Base-by-base conservation (phyloP, 1,284 basidiomycete genomes). In the Xerocomus nothofagi region DNA sequence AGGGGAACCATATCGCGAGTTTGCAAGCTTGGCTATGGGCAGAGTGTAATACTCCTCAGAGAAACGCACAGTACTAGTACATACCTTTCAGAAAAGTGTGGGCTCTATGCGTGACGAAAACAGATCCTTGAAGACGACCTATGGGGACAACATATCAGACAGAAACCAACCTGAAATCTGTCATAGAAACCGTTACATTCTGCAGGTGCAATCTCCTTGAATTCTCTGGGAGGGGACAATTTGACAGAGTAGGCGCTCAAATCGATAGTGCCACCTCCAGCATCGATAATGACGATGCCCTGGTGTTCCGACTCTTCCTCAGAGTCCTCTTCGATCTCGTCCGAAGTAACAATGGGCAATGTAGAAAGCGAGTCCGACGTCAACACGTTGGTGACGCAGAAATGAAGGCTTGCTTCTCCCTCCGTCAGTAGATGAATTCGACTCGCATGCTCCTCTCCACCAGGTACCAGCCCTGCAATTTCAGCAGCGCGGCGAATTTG, bases 181-280 rank as follows among this genome's bases (percentile, higher is more conserved):
- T 12, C 4, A 7, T 3, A 0, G 5, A 18, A n/a, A 4, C 5
- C 44, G 66, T 56, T 50, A 76, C 75, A 77, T 44, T 71, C 69
- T 1, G 75, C 58, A 5, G 69, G 58, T 1, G 69, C 64, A 9
- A 69, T 63, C 56, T 77, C 75, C 43, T 74, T 70, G 17, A 75
- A 59, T 31, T 58, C 55, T 15, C 21, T 50, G 0, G 60, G 55
- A 29, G 49, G 47, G 55, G 71, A 44, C 48, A 73, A 11, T 41
- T 40, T 53, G 47, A 59, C 61, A 32, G 57, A 66, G 50, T 80
- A 81, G 1, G 77, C 70, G 48, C 77, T 79, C 36, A 82, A 59
- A 49, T 82, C 80, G 20, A 82, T 75, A 51, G 79, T 82, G 2
- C 80, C 80, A 12, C 79, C 78, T 4, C 80, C 80, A 1, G 57